These are phyloP conservation scores for Silene noctiflora DNA, from an alignment of 179 eudicot species.

Conservation along the genomic window DNA sequence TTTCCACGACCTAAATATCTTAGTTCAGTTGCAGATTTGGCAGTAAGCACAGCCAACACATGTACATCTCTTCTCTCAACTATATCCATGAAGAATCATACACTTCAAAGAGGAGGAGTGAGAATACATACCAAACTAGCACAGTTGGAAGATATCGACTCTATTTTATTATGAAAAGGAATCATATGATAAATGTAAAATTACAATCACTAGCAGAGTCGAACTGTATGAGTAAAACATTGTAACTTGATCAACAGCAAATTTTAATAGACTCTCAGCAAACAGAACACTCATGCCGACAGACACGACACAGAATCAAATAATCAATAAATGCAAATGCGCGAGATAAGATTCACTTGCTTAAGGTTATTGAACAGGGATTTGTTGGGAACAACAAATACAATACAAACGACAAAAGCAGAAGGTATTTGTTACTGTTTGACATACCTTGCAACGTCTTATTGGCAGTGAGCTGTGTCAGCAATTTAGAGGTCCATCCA, in stretches of 20 bases:
- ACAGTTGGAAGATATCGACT: background rate
- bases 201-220: background rate
- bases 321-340: background rate
- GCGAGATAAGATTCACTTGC: background rate
- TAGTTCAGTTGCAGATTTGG: background rate
- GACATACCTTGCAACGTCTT: constrained; percentile 34
- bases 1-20: background rate
- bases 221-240: background rate
- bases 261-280: background rate
- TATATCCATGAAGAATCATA: background rate
- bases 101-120: background rate
- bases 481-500: constrained; percentile 71
- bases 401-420: constrained; percentile 7
- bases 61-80: background rate
- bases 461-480: constrained; percentile 41
- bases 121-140: background rate
- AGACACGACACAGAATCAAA: background rate
- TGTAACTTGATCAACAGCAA: background rate
- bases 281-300: background rate
- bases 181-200: background rate
- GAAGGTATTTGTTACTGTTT: constrained; percentile 28
- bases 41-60: background rate
- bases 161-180: background rate
- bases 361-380: background rate
- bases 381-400: background rate